Conservation (phyloP, 2,329 filamentous ascomycete species). For the Clarireedia paspali region DNA sequence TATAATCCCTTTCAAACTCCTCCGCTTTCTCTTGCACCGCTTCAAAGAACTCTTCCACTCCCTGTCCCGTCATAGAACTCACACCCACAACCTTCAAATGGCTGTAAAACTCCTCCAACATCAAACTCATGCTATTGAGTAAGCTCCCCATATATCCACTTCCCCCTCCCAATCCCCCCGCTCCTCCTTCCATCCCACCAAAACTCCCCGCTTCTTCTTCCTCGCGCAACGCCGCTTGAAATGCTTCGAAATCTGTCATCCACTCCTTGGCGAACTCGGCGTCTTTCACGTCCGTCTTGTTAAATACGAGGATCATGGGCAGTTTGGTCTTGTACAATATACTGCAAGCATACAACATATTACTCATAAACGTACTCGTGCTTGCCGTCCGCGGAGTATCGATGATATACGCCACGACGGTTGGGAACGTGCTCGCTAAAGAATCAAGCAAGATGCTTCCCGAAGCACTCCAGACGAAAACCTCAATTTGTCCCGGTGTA, state of each 20-base stretch:
- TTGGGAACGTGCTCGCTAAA: constrained; percentile 88
- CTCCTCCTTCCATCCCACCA: constrained; percentile 59
- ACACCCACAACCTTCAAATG: constrained; percentile 91
- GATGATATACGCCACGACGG: constrained; percentile 94
- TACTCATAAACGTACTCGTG: constrained; percentile 97
- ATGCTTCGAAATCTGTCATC: constrained; percentile 99
- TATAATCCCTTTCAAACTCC: constrained; percentile 87
- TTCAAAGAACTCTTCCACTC: constrained; percentile 87
- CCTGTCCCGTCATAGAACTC: constrained; percentile 84
- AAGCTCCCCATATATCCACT: constrained; percentile 95
- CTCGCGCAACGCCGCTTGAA: constrained; percentile 73
- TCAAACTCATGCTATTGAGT: constrained; percentile 94
- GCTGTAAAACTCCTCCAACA: constrained; percentile 95
- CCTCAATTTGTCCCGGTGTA: constrained; percentile 96
- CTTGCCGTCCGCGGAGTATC: constrained; percentile 90
- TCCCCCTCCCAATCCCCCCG: constrained; percentile 54
- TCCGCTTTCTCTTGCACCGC: constrained; percentile 79
- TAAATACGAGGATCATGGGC: constrained; percentile 98
- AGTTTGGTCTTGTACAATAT: constrained; percentile 98
- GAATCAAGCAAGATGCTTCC: constrained; percentile 91
- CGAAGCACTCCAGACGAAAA: constrained; percentile 96
- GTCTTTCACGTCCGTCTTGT: constrained; percentile 95
- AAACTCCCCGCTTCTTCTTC: constrained; percentile 76
- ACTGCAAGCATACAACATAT: constrained; percentile 98
- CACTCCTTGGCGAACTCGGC: constrained; percentile 90